A percentile compares a stretch with the other conserved stretches of the same genome.
phyloP scores from a whole-genome alignment of 1,284 basidiomycete species.

The Vanrija sp. region DNA sequence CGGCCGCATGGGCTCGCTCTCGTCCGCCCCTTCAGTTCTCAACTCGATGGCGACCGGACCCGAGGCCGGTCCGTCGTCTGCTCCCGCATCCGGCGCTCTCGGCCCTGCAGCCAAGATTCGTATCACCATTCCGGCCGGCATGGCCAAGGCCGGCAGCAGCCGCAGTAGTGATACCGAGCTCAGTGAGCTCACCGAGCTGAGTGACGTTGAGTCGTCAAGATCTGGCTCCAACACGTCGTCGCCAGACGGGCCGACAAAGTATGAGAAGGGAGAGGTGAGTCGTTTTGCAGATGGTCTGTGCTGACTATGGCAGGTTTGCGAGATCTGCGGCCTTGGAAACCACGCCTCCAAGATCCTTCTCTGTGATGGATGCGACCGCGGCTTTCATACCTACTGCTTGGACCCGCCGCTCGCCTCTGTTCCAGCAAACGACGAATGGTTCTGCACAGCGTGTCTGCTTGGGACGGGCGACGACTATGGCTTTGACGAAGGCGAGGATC shows the following conservation, averaged over 20 bases:
- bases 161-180: slow-evolving; percentile 42
- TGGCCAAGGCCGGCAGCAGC: slow-evolving; percentile 5
- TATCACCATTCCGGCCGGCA: slow-evolving; percentile 32
- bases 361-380: slow-evolving; percentile 95
- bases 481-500: slow-evolving; percentile 97
- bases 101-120: slow-evolving; percentile 7
- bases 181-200: slow-evolving; percentile 19
- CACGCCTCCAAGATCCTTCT: slow-evolving; percentile 85
- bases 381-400: slow-evolving; percentile 95
- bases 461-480: slow-evolving; percentile 97
- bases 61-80: neutral
- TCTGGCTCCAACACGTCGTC: too few relatives aligned
- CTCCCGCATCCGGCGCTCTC: neutral
- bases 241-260: slow-evolving; percentile 13
- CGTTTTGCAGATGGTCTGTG: neutral
- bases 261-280: slow-evolving; percentile 48
- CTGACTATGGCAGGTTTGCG: slow-evolving; percentile 60
- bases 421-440: slow-evolving; percentile 80
- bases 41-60: neutral
- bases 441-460: slow-evolving; percentile 87
- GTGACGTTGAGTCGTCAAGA: slow-evolving; percentile 31
- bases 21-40: neutral
- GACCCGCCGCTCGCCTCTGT: slow-evolving; percentile 80
- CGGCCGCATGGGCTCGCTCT: neutral
- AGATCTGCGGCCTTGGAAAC: slow-evolving; percentile 85